phyloP scores from a whole-genome alignment of 2,329 filamentous ascomycete genomes.

The Tolypocladium ophioglossoides region DNA sequence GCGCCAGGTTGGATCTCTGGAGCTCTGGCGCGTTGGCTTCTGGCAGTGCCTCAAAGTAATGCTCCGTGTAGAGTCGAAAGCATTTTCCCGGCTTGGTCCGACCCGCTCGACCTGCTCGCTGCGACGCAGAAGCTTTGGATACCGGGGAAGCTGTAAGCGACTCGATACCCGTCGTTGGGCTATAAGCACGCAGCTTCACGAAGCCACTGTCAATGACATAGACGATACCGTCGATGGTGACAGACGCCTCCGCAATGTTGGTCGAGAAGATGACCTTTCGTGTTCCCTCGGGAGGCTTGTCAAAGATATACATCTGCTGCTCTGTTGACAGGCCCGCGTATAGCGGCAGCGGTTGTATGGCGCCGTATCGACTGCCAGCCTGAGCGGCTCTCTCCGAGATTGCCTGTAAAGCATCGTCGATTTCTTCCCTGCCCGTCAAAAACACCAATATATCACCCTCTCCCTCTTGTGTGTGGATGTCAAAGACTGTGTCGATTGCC shows the following conservation, averaged over 20 bases:
- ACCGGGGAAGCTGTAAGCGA: constrained; percentile 71
- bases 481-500: constrained; percentile 72
- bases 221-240: constrained; percentile 86
- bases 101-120: constrained; percentile 82
- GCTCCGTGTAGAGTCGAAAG: constrained; percentile 82
- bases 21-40: constrained; percentile 79
- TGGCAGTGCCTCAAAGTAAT: constrained; percentile 52
- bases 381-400: constrained; percentile 61
- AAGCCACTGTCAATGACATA: constrained; percentile 88
- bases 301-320: constrained; percentile 92
- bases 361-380: constrained; percentile 29
- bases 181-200: constrained; percentile 80
- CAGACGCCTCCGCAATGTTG: constrained; percentile 92
- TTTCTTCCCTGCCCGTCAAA: constrained; percentile 86
- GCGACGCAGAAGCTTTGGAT: constrained; percentile 86
- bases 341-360: constrained; percentile 50
- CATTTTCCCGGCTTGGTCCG: constrained; percentile 88
- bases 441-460: constrained; percentile 88
- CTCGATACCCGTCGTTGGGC: constrained; percentile 78
- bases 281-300: constrained; percentile 67
- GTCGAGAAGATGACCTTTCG: constrained; percentile 89
- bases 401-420: constrained; percentile 70
- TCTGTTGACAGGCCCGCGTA: constrained; percentile 85
- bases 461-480: constrained; percentile 73
- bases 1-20: constrained; percentile 82